A percentile compares a stretch with the other conserved stretches of the same genome.
Evolutionary conservation across 225 moss, liverwort and hornwort genomes (phyloP).

Genomic region (Marchantia paleacea): DNA sequence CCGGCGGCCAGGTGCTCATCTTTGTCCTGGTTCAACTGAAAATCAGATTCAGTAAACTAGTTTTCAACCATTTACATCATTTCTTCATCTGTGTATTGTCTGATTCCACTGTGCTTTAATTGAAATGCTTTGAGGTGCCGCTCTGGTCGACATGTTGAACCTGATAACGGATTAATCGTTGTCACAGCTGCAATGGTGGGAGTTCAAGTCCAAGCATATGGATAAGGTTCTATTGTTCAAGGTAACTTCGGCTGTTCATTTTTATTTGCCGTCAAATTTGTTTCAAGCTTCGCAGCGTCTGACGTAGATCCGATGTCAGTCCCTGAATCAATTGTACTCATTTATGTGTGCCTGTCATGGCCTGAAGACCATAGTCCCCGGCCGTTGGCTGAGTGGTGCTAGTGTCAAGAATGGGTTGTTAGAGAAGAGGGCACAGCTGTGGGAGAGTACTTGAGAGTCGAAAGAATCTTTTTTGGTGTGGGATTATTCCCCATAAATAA

Average conservation of each 20-base stretch:
- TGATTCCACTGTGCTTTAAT: not conserved
- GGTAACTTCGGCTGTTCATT: conserved; percentile 43
- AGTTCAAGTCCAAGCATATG: conserved; percentile 93
- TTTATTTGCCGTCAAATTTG: too few relatives aligned
- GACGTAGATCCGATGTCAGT: too few relatives aligned
- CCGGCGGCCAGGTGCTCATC: conserved; percentile 74
- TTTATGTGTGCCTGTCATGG: too few relatives aligned
- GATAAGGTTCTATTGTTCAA: conserved; percentile 95
- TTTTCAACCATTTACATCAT: not conserved
- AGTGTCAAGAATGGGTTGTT: too few relatives aligned
- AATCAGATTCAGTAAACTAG: not conserved
- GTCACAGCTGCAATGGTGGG: conserved; percentile 99
- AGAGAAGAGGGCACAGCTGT: too few relatives aligned
- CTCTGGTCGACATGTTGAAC: not conserved
- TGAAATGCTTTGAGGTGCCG: too few relatives aligned
- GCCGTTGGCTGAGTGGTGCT: not conserved
- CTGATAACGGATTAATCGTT: not conserved
- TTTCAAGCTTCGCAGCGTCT: too few relatives aligned
- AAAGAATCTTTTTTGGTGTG: too few relatives aligned
- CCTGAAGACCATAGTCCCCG: not conserved
- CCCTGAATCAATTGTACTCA: too few relatives aligned
- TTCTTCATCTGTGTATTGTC: not conserved
- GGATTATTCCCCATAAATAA: too few relatives aligned
- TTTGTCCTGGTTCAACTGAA: not conserved
- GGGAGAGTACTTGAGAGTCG: too few relatives aligned